phyloP scores from a whole-genome alignment of 805 yeast genomes.

The Saccharomycopsis lassenensis region DNA sequence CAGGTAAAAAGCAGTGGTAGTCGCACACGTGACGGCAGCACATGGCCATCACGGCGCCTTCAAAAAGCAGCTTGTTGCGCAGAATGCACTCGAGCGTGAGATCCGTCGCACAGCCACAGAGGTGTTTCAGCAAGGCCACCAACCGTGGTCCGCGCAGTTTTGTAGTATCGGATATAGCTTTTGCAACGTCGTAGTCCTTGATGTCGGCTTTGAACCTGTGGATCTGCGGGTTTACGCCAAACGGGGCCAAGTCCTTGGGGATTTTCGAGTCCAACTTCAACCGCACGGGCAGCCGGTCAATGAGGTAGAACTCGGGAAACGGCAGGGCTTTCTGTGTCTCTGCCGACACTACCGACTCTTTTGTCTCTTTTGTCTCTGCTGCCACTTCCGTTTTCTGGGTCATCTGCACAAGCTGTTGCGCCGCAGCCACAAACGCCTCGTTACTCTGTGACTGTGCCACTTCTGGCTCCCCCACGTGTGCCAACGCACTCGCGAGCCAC shows the following conservation, averaged over 20 bases:
- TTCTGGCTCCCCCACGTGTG: slow-evolving; percentile 20
- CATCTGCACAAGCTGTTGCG: too few relatives aligned
- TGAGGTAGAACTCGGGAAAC: slow-evolving; percentile 38
- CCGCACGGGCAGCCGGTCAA: slow-evolving; percentile 70
- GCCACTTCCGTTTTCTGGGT: slow-evolving; percentile 5
- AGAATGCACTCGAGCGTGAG: slow-evolving; percentile 58
- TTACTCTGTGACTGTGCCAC: too few relatives aligned
- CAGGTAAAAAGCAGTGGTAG: slow-evolving; percentile 41
- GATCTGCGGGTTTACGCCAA: slow-evolving; percentile 27
- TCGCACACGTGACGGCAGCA: slow-evolving; percentile 85
- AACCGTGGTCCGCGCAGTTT: slow-evolving; percentile 17
- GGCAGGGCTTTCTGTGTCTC: too few relatives aligned
- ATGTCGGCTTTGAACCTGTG: slow-evolving; percentile 63
- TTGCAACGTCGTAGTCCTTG: slow-evolving; percentile 47
- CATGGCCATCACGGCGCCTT: slow-evolving; percentile 75
- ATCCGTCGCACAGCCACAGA: slow-evolving; percentile 94
- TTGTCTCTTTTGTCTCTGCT: slow-evolving; percentile 5
- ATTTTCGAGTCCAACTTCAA: slow-evolving; percentile 71
- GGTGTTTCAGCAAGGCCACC: slow-evolving; percentile 74
- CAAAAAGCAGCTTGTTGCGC: slow-evolving; percentile 28
- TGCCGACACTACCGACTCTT: not conserved
- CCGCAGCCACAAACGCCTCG: too few relatives aligned
- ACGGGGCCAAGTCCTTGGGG: slow-evolving; percentile 35
- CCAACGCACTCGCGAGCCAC: slow-evolving; percentile 34
- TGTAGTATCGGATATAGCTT: slow-evolving; percentile 18